A percentile compares a stretch with the other conserved stretches of the same genome.
Evolutionary conservation across 257 asterid species (phyloP).

Genomic region (Paraleonurus japonicus): DNA sequence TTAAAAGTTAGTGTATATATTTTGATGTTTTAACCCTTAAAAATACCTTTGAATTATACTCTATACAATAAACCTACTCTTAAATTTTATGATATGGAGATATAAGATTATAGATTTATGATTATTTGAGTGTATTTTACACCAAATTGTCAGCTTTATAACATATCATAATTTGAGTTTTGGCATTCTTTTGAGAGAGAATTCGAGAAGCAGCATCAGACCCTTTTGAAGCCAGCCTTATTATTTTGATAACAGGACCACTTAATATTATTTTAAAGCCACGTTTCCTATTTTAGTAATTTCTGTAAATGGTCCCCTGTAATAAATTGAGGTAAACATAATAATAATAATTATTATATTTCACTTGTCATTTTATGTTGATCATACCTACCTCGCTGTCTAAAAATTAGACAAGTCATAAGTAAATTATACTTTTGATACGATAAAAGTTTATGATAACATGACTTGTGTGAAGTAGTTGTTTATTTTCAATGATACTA

Average conservation of each 20-base stretch:
- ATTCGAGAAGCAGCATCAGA: constrained; percentile 13
- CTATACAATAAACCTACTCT: too few relatives aligned
- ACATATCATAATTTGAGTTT: background rate
- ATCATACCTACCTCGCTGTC: constrained; percentile 10
- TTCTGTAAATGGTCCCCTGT: constrained; percentile 27
- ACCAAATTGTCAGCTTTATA: background rate
- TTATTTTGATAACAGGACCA: constrained; percentile 29
- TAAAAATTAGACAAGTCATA: background rate
- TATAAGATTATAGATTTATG: background rate
- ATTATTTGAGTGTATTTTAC: background rate
- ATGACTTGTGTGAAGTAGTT: too few relatives aligned
- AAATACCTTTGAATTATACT: too few relatives aligned
- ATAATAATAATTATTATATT: background rate
- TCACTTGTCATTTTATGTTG: background rate
- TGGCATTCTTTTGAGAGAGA: constrained; percentile 1
- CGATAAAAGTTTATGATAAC: background rate
- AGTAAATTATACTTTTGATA: background rate
- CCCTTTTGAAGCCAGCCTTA: background rate
- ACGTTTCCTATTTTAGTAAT: background rate
- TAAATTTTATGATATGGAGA: too few relatives aligned
- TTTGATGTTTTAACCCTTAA: too few relatives aligned
- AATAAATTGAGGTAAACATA: constrained; percentile 10
- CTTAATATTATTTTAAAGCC: background rate
- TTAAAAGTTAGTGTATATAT: too few relatives aligned
- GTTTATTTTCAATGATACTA: too few relatives aligned